Percentiles rank a stretch among this genome's conserved stretches.
Conservation (phyloP, 2,329 filamentous ascomycete species). For the Camillea tinctor region DNA sequence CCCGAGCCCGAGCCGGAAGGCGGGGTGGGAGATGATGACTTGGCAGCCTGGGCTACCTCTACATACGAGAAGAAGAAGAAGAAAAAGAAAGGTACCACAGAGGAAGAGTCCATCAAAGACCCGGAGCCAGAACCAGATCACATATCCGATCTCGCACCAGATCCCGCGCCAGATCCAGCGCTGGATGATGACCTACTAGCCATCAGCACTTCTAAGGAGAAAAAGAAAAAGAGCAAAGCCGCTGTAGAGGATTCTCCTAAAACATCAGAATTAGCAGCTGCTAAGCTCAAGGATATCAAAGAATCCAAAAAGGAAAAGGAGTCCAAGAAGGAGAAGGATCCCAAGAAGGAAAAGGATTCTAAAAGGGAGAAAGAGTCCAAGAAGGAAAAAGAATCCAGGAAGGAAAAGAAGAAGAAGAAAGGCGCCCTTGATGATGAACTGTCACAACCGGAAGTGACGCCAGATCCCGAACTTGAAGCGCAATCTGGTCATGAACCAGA, state of each 20-base stretch:
- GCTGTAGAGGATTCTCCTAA: slow-evolving; percentile 1
- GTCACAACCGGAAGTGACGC: slow-evolving; percentile 18
- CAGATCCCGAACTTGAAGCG: slow-evolving; percentile 32
- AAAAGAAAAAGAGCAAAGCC: slow-evolving; percentile 27
- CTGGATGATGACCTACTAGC: slow-evolving; percentile 25
- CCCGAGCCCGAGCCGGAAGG: slow-evolving; percentile 29
- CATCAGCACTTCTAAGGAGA: slow-evolving; percentile 24
- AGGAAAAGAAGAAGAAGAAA: slow-evolving; percentile 46
- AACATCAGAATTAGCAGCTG: slow-evolving; percentile 11
- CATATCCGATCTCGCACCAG: slow-evolving; percentile 1
- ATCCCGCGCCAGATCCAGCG: neutral
- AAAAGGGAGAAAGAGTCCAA: slow-evolving; percentile 38
- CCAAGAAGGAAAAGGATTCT: slow-evolving; percentile 36
- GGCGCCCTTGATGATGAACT: slow-evolving; percentile 26
- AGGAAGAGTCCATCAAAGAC: slow-evolving; percentile 11
- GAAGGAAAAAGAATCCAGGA: slow-evolving; percentile 22
- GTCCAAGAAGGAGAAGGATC: slow-evolving; percentile 16
- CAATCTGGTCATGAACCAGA: slow-evolving; percentile 18
- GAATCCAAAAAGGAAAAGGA: too few relatives aligned
- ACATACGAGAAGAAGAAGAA: slow-evolving; percentile 33
- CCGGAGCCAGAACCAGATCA: slow-evolving; percentile 14
- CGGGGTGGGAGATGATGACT: slow-evolving; percentile 34
- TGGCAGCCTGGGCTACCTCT: slow-evolving; percentile 31
- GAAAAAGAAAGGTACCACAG: slow-evolving; percentile 37
- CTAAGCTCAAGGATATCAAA: neutral